Base-by-base conservation (phyloP, 2,329 filamentous ascomycete species). In the Diaporthe humulicola region DNA sequence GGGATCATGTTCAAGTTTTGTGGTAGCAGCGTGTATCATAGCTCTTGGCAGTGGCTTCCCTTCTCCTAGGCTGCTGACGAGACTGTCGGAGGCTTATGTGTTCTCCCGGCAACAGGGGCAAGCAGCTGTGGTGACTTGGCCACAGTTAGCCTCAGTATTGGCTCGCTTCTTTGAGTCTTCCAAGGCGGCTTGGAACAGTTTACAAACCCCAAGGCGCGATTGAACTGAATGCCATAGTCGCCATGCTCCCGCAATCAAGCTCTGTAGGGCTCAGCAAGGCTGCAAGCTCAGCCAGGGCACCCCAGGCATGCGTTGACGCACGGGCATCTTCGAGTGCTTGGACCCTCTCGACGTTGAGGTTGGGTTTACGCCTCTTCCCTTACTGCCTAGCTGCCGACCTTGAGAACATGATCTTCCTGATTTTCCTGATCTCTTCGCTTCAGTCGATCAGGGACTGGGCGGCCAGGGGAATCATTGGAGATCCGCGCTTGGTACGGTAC, bases 181-280 rank as follows among this genome's bases (percentile, higher is more conserved):
- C 61, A 52, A 30, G 58, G 40, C 40, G 7, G 19, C 42, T 30
- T 50, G 42, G 19, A 38, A 67, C 61, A 36, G 4, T 67, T n/a
- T 14, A 52, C 22, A 50, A 50, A 50, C 42, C 22, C 38, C 60
- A 48, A 38, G 61, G 25, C 42, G 22, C 30, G 30, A 50, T 25
- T 52, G 45, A 52, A 38, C 4, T 52, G 64, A 52, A 67, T 67
- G 64, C 60, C n/a, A 19, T 33, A 14, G 17, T 45, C 25, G 17
- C 30, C 40, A 64, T 64, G 60, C 40, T 64, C 7, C 40, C 6
- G 17, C 48, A 38, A n/a, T 67, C 30, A 52, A 54, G 64, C 45
- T 50, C 61, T n/a, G 19, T 67, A 67, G 45, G 61, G 61, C 61
- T 66, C 60, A 38, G 64, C 45, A 52, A 52, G 45, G 45, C 64